Base-by-base conservation (phyloP, 129 eudicot species). In the Artemisia tridentata region DNA sequence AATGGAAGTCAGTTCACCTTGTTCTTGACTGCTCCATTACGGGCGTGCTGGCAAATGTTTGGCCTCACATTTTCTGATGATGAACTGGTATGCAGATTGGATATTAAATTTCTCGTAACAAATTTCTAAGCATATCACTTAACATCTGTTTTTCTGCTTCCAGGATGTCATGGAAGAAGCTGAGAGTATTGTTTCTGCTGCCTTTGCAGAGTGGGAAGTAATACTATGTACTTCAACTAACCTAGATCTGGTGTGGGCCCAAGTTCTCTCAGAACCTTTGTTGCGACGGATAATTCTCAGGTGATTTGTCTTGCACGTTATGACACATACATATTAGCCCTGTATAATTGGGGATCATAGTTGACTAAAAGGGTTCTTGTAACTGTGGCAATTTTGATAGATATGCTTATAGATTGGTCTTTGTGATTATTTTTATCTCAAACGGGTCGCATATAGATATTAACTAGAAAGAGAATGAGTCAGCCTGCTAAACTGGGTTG, bases 141-240 rank as follows among this genome's bases (percentile, higher is more conserved):
- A 45, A 60, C 27, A 62, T 72, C 16, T 48, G 62, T 54, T 65
- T 52, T 29, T 69, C 23, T 74, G 64, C 21, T 71, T 62, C 47
- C 85, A 93, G 98, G 89, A 87, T 58, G 48, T 73, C 45, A 85
- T 72, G 75, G 82, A 80, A 68, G 88, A 80, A 25, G 95, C 90
- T 48, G 98, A 89, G 56, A 75, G 76, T 80, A 87, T 93, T 41
- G 80, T 93, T 72, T 86, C 97, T 8, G 64, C 79, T 76, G 90
- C 92, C 29, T 87, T 89, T 72, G 79, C 97, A 19, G 83, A 86
- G 81, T 93, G 98, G 98, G 98, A 93, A 81, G 87, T 84, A 23
- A 80, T 85, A 71, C 87, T 93, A 34, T 89, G 97, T 76, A 81
- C 95, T 66, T 81, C 96, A 49, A 80, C 87, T 17, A 84, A 54